These are phyloP conservation scores for Penicillium expansum DNA, from an alignment of 2,329 filamentous ascomycete species.

Conservation along the genomic window DNA sequence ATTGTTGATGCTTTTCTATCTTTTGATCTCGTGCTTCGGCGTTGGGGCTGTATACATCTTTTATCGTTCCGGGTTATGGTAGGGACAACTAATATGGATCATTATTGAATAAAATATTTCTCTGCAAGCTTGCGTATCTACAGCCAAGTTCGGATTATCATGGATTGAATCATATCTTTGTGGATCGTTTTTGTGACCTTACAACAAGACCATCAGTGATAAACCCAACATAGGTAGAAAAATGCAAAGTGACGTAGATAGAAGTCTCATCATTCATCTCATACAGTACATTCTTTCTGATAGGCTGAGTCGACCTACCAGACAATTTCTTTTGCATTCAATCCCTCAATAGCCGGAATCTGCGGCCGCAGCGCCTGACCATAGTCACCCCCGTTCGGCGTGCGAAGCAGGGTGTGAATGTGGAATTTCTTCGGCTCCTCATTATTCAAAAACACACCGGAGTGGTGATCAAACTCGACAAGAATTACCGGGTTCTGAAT, in stretches of 20 bases:
- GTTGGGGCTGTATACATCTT: slow-evolving; percentile 10
- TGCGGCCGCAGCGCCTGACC: slow-evolving; percentile 53
- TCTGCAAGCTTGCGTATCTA: not conserved
- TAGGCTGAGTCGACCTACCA: slow-evolving; percentile 25
- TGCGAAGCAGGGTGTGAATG: slow-evolving; percentile 70
- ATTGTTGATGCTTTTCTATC: slow-evolving; percentile 1
- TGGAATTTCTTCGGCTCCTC: slow-evolving; percentile 73
- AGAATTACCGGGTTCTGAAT: slow-evolving; percentile 73
- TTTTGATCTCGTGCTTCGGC: not conserved
- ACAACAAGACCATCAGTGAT: slow-evolving; percentile 8
- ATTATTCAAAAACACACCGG: slow-evolving; percentile 73
- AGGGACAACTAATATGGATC: slow-evolving; percentile 12
- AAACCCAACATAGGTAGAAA: not conserved
- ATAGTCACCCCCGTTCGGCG: slow-evolving; percentile 75
- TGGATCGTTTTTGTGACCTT: slow-evolving; percentile 10
- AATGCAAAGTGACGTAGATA: not conserved
- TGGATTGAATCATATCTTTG: slow-evolving; percentile 14
- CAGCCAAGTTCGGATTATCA: not conserved
- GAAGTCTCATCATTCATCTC: slow-evolving; percentile 8
- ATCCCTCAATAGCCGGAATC: slow-evolving; percentile 36
- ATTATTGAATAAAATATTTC: not conserved
- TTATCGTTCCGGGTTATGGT: not conserved
- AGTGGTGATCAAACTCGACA: slow-evolving; percentile 77
- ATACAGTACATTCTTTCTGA: slow-evolving; percentile 12
- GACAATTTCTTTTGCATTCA: slow-evolving; percentile 38